Evolutionary conservation across 768 basidiomycete genomes (phyloP), one percentile per base, ranked within the genome.

Genomic region (Auriscalpium microsporum): DNA sequence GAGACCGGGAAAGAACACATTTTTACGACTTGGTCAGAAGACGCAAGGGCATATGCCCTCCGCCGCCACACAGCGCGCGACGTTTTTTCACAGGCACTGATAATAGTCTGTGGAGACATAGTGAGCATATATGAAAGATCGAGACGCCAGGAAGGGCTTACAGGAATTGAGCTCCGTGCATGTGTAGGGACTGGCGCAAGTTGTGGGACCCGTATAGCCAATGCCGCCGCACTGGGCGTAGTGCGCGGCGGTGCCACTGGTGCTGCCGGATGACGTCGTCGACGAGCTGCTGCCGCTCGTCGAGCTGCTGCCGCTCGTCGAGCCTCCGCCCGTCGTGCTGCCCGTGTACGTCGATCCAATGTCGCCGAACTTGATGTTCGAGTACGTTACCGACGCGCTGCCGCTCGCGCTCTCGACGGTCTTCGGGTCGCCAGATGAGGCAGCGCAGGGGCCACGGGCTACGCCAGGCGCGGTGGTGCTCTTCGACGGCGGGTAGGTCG

Each of bases 341-440:
- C 28, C 28, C 5, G 61, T 65, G 53, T 62, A 78, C 52, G 78
- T 78, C 28, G 75, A 73, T 56, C 73, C 75, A 62, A 79, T 74
- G 64, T 71, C 68, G 55, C 78, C 78, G 65, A 75, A 76, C 64
- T 69, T 73, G 71, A 80, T 81, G 74, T 80, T 80, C 34, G 78
- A 79, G 74, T 64, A 81, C 55, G 69, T 73, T 65, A 81, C 78
- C 19, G 68, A 68, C 35, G 76, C 71, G 63, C 69, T 70, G 50
- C 76, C 64, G 59, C 57, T 52, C 51, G 68, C 51, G 19, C 63
- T 46, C 67, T 79, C 78, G 60, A 80, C 73, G 45, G 74, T 70
- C 8, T 64, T 60, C 54, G 79, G 78, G 4, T 61, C 66, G 56
- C 79, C 78, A 42, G 77, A 77, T 40, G 66, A 65, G 50, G 76